Evolutionary conservation across 257 asterid genomes (phyloP).

Genomic region (Primulina eburnea): DNA sequence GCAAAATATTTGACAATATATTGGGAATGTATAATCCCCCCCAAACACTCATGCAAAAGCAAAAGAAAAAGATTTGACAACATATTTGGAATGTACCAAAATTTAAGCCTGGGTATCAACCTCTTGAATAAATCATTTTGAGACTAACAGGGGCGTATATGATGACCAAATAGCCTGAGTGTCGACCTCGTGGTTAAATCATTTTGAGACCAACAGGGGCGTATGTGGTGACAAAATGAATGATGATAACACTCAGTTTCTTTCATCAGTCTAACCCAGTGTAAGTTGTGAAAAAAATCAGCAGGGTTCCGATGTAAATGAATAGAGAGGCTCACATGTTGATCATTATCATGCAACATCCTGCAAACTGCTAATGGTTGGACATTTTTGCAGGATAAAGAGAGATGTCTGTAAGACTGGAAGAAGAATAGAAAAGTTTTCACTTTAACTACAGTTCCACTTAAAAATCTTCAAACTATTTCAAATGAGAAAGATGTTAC

Average conservation of each 20-base stretch:
- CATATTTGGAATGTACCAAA: background rate
- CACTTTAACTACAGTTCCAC: background rate
- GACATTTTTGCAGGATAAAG: constrained; percentile 1
- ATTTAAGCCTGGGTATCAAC: constrained; percentile 2
- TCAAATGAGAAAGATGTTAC: background rate
- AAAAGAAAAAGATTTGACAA: constrained; percentile 1
- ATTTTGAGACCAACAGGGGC: constrained; percentile 8
- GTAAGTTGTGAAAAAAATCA: background rate
- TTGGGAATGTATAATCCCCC: no score
- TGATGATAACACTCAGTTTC: background rate
- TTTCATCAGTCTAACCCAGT: constrained; percentile 6
- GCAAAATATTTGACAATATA: no score
- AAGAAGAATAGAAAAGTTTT: constrained; percentile 15
- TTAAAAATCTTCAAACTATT: background rate
- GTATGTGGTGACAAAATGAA: background rate
- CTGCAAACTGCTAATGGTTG: constrained; percentile 3
- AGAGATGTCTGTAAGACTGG: background rate
- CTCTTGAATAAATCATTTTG: constrained; percentile 4
- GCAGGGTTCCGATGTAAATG: constrained; percentile 12
- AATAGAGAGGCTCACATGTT: background rate
- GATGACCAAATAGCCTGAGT: background rate
- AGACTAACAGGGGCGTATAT: background rate
- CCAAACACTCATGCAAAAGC: background rate
- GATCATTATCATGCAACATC: background rate
- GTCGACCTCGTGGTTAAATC: background rate